phyloP scores from a whole-genome alignment of 257 asterid species.

The Przewalskia tangutica region DNA sequence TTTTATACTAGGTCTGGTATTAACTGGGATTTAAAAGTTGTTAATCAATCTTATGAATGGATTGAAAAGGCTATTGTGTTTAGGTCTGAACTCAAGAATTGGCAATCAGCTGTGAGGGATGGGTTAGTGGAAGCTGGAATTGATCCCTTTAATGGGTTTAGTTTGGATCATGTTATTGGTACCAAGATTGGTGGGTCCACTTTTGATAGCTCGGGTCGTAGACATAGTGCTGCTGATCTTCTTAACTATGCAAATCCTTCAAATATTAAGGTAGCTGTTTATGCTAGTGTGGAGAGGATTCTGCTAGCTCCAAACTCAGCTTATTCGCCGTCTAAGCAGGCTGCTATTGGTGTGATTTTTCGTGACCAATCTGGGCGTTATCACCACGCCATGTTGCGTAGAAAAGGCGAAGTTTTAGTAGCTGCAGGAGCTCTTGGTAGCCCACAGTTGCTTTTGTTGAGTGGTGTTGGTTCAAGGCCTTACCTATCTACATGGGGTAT shows the following conservation, averaged over 20 bases:
- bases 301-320: constrained; percentile 26
- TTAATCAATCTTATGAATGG: constrained; percentile 78
- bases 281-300: constrained; percentile 68
- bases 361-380: constrained; percentile 42
- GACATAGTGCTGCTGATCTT: constrained; percentile 80
- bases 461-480: constrained; percentile 78
- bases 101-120: constrained; percentile 79
- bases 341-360: constrained; percentile 62
- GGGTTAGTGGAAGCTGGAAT: constrained; percentile 70
- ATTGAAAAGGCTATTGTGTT: constrained; percentile 74
- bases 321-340: constrained; percentile 7
- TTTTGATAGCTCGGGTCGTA: constrained; percentile 50
- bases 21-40: constrained; percentile 44
- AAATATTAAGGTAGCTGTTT: constrained; percentile 50
- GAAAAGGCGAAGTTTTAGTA: constrained; percentile 60
- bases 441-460: constrained; percentile 74
- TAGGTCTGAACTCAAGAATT: constrained; percentile 54
- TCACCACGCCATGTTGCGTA: constrained; percentile 69
- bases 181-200: constrained; percentile 92
- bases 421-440: constrained; percentile 86
- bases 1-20: constrained; percentile 44
- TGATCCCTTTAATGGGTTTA: constrained; percentile 63
- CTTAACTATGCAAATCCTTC: constrained; percentile 47
- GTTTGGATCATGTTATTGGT: constrained; percentile 62
- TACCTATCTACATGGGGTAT: constrained; percentile 87